Conservation (phyloP, 257 asterid genomes). For the Solanum appendiculatum region DNA sequence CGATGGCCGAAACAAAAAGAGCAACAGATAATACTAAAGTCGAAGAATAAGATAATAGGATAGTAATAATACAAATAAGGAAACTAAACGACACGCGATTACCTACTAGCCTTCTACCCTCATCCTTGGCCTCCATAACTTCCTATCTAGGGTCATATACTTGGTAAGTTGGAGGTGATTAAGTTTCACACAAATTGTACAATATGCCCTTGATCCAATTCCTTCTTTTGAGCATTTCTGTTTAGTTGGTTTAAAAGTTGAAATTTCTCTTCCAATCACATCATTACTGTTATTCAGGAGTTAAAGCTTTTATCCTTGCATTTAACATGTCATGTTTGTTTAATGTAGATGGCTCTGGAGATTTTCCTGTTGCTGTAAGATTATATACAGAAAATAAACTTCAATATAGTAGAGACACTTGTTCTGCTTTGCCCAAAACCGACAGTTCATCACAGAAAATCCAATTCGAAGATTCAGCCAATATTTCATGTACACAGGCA, state of each 20-base stretch:
- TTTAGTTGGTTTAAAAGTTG: neutral
- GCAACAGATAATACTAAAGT: neutral
- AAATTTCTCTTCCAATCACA: neutral
- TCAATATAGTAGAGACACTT: conserved; percentile 11
- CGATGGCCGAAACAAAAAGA: neutral
- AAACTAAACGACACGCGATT: neutral
- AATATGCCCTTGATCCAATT: neutral
- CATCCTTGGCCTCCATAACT: neutral
- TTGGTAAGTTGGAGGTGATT: neutral
- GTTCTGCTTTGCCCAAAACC: conserved; percentile 13
- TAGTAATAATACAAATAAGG: neutral
- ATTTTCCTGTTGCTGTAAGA: conserved; percentile 26
- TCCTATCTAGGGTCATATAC: neutral
- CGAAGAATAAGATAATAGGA: neutral
- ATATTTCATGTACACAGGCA: conserved; percentile 5
- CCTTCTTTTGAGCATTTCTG: neutral
- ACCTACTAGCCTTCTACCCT: neutral
- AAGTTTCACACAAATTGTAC: neutral
- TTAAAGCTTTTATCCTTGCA: neutral
- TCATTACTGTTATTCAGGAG: neutral
- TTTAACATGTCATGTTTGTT: conserved; percentile 1
- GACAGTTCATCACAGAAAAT: conserved; percentile 14
- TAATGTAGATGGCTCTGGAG: conserved; percentile 37
- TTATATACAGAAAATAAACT: conserved; percentile 35
- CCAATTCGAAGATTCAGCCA: conserved; percentile 12